Conservation (phyloP, 2,329 filamentous ascomycete genomes). For the Claviceps spartinae region DNA sequence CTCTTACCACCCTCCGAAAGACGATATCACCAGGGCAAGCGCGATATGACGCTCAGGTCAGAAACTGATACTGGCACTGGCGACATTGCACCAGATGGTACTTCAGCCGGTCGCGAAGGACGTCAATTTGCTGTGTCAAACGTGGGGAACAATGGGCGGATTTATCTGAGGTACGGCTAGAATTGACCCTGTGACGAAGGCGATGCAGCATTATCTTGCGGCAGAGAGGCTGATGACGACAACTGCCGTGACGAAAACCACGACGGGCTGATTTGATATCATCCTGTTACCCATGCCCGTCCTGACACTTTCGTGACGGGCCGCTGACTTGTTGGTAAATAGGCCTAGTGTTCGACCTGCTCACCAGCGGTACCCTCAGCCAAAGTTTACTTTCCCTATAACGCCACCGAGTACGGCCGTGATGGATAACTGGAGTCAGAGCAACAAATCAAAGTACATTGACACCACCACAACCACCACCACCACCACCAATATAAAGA, state of each 20-base stretch:
- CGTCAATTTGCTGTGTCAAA: conserved; percentile 69
- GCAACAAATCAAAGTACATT: conserved; percentile 15
- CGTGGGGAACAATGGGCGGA: conserved; percentile 69
- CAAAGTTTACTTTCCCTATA: conserved; percentile 45
- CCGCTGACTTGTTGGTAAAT: conserved; percentile 10
- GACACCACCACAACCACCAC: conserved; percentile 1
- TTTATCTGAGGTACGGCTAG: conserved; percentile 58
- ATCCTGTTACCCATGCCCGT: neutral
- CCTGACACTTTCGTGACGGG: neutral
- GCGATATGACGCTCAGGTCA: conserved; percentile 28
- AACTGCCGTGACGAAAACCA: neutral
- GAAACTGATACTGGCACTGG: conserved; percentile 41
- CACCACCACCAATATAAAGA: conserved; percentile 5
- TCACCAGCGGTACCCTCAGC: conserved; percentile 47
- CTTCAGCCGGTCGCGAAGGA: conserved; percentile 48
- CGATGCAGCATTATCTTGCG: neutral
- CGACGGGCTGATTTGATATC: too few relatives aligned
- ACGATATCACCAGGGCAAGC: conserved; percentile 27
- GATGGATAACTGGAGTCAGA: conserved; percentile 37
- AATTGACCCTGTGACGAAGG: neutral
- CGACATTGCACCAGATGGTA: conserved; percentile 46
- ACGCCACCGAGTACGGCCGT: conserved; percentile 40
- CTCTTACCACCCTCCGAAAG: conserved; percentile 34
- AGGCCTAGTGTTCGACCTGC: conserved; percentile 50
- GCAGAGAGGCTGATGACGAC: neutral